Percentiles rank a stretch among this genome's conserved stretches.
phyloP scores from a whole-genome alignment of 75 land plant species.

The Pseudotsuga menziesii region DNA sequence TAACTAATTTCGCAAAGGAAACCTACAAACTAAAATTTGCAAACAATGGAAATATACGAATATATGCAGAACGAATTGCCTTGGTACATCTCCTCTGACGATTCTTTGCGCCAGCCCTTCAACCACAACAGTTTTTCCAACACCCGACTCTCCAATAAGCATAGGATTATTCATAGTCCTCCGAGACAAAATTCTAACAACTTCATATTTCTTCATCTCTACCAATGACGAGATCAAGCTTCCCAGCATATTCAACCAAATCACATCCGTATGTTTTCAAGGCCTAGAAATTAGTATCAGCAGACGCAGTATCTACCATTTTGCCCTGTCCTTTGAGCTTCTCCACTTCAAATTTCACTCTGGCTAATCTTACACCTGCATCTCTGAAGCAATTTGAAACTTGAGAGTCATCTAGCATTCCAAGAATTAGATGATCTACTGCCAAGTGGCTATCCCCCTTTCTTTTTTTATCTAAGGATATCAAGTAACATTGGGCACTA shows the following conservation, averaged over 20 bases:
- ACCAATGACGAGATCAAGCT: conserved; percentile 97
- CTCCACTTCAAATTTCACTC: conserved; percentile 79
- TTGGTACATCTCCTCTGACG: conserved; percentile 90
- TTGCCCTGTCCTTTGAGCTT: conserved; percentile 75
- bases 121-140: conserved; percentile 96
- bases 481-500: no score
- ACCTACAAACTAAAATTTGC: neutral
- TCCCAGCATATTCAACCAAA: conserved; percentile 89
- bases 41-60: neutral
- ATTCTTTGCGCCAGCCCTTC: conserved; percentile 96
- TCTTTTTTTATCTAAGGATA: no score
- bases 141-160: conserved; percentile 96
- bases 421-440: conserved; percentile 83
- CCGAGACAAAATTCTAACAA: conserved; percentile 79
- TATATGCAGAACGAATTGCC: conserved; percentile 11
- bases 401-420: conserved; percentile 80
- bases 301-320: conserved; percentile 88
- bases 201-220: conserved; percentile 92
- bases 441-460: conserved; percentile 86
- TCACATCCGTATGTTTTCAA: conserved; percentile 93
- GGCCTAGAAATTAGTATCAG: conserved; percentile 84
- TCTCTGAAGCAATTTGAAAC: conserved; percentile 63
- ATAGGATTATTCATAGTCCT: conserved; percentile 98
- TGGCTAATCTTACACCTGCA: conserved; percentile 55
- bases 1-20: neutral